Evolutionary conservation across 208 protist genomes (phyloP), one percentile per base, ranked within the genome.

Genomic region (Crithidia sp.): DNA sequence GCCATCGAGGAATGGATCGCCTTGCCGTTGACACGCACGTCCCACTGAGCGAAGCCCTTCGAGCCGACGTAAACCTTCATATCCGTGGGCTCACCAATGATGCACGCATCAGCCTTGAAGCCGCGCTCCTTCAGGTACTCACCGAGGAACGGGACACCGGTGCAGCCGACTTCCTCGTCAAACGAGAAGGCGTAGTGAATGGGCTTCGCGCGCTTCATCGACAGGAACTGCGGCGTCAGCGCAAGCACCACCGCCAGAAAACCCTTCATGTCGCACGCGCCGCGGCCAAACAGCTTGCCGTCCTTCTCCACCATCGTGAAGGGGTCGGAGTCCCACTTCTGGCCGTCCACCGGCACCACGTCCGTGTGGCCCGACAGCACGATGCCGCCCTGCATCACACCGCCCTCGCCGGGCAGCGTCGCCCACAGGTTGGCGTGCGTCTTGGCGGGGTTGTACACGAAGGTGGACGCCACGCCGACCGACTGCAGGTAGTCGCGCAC

Each of bases 251-350:
- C 77, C 10, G 87, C 84, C n/a, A 90, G 54, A 72, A 89, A 86
- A 41, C 82, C 84, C 65, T 90, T 92, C 87, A 88, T 90, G 66
- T 92, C 84, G 49, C 79, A 84, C 40, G 84, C 62, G 36, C 87
- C 87, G 37, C 84, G 80, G 14, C 87, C 87, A 66, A 85, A 90
- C 39, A 92, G 74, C 70, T 83, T 85, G 19, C 82, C 87, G 40
- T 84, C 80, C 59, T 68, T 73, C 70, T 92, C 87, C 40, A 82
- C 83, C 74, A 90, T 74, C 14, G 45, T 78, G 57, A 89, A 88
- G 4, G 87, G 84, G 58, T 90, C 85, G 44, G 43, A 85, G 63
- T 84, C 75, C 81, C 87, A 89, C 77, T 76, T 73, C 74, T 92
- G 87, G 28, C 82, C 87, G 53, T 80, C 81, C 59, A 88, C 84